Percentiles rank a stretch among this genome's conserved stretches.
Evolutionary conservation across 129 eudicot species (phyloP).

Genomic region (Glebionis coronaria): DNA sequence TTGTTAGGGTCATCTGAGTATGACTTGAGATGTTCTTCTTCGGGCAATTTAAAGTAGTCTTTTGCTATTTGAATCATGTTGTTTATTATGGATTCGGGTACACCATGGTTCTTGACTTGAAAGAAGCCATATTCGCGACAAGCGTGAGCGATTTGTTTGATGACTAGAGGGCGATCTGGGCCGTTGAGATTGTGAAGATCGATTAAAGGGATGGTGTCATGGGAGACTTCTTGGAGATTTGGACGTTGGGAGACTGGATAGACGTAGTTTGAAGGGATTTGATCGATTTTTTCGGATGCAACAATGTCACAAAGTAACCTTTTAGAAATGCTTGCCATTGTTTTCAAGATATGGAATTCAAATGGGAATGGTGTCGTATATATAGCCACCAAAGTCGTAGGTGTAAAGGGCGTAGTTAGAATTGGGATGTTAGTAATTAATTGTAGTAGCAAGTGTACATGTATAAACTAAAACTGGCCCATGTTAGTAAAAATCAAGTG

Average conservation of each 20-base stretch:
- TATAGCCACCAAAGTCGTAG: not conserved
- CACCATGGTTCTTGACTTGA: constrained; percentile 39
- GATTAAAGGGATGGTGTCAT: constrained; percentile 28
- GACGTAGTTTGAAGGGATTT: constrained; percentile 36
- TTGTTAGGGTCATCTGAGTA: constrained; percentile 46
- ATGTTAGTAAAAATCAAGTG: too few relatives aligned
- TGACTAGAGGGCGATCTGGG: constrained; percentile 23
- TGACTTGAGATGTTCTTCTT: constrained; percentile 35
- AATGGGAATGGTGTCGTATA: not conserved
- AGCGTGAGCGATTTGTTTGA: constrained; percentile 33
- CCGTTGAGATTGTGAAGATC: constrained; percentile 24
- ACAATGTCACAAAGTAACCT: constrained; percentile 24
- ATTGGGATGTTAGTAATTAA: too few relatives aligned
- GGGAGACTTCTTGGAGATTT: constrained; percentile 29
- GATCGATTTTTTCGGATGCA: constrained; percentile 19
- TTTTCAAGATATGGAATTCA: not conserved
- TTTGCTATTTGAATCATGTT: constrained; percentile 31
- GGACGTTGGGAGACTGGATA: constrained; percentile 46
- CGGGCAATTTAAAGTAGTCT: constrained; percentile 34
- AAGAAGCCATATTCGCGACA: constrained; percentile 45
- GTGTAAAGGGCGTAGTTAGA: too few relatives aligned
- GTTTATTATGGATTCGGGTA: constrained; percentile 22
- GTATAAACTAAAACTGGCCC: too few relatives aligned
- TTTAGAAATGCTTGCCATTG: constrained; percentile 6
- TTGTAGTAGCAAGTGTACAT: too few relatives aligned